These are phyloP conservation scores for Lantana camara DNA, from an alignment of 257 asterid species.

Conservation along the genomic window DNA sequence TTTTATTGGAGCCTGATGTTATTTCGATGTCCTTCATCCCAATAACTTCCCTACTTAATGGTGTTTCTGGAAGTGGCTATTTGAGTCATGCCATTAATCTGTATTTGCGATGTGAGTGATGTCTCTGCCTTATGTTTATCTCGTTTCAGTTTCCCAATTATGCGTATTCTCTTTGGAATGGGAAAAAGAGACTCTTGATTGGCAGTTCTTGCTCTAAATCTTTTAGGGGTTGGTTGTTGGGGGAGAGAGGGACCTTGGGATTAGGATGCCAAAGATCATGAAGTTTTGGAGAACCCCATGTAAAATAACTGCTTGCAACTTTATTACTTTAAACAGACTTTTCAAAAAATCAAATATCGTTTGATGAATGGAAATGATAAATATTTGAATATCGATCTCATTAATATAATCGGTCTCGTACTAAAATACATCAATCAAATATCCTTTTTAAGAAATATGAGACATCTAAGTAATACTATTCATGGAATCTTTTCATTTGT, in stretches of 20 bases:
- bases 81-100: slow-evolving; percentile 96
- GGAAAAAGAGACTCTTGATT: slow-evolving; percentile 12
- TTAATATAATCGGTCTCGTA: no score
- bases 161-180: not conserved
- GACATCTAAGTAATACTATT: no score
- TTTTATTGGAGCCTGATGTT: slow-evolving; percentile 89
- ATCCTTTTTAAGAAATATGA: no score
- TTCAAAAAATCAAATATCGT: no score
- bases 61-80: slow-evolving; percentile 94
- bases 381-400: no score
- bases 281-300: slow-evolving; percentile 11
- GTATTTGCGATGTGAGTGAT: slow-evolving; percentile 88
- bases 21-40: slow-evolving; percentile 96
- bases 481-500: no score
- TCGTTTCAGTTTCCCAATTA: slow-evolving; percentile 8
- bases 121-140: slow-evolving; percentile 21
- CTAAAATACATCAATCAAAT: no score
- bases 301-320: not conserved
- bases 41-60: slow-evolving; percentile 87
- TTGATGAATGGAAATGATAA: no score
- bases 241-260: not conserved
- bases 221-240: not conserved
- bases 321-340: no score
- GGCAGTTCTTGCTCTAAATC: not conserved
- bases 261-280: not conserved